Evolutionary conservation across 2,329 filamentous ascomycete species (phyloP).

Genomic region (Penicillium concentricum): DNA sequence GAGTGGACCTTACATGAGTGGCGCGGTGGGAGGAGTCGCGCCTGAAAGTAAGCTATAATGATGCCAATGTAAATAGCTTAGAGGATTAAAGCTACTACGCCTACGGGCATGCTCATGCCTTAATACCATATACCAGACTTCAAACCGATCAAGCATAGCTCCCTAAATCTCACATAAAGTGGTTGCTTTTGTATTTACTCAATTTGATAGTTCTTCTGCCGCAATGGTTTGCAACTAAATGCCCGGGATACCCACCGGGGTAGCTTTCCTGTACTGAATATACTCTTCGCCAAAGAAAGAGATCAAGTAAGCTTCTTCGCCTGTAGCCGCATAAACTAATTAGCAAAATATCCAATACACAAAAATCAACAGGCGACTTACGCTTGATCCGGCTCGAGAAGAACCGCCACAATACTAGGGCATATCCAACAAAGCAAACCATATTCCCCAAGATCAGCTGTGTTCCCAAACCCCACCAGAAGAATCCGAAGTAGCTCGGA

Average conservation of each 20-base stretch:
- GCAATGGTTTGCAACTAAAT: constrained; percentile 41
- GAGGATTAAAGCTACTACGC: neutral
- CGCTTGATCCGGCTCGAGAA: constrained; percentile 70
- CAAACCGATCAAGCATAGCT: neutral
- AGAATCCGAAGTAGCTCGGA: constrained; percentile 96
- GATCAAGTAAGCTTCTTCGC: constrained; percentile 75
- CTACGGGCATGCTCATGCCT: constrained; percentile 5
- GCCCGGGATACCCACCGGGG: constrained; percentile 78
- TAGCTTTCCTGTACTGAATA: constrained; percentile 66
- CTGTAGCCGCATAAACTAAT: constrained; percentile 37
- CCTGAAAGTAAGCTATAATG: constrained; percentile 52
- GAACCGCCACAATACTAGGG: constrained; percentile 77
- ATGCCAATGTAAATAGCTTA: neutral
- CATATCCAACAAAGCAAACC: constrained; percentile 73
- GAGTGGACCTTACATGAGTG: constrained; percentile 54
- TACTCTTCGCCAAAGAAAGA: constrained; percentile 86
- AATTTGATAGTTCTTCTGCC: neutral
- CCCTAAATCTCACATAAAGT: neutral
- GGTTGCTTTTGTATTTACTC: neutral
- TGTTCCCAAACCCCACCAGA: constrained; percentile 96
- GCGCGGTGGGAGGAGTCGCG: constrained; percentile 45
- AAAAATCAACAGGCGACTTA: constrained; percentile 40
- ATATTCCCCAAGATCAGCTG: constrained; percentile 86
- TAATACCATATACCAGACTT: constrained; percentile 14
- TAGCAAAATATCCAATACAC: neutral